Base-by-base conservation (phyloP, 2,329 filamentous ascomycete genomes). In the Paecilomyces niveus region DNA sequence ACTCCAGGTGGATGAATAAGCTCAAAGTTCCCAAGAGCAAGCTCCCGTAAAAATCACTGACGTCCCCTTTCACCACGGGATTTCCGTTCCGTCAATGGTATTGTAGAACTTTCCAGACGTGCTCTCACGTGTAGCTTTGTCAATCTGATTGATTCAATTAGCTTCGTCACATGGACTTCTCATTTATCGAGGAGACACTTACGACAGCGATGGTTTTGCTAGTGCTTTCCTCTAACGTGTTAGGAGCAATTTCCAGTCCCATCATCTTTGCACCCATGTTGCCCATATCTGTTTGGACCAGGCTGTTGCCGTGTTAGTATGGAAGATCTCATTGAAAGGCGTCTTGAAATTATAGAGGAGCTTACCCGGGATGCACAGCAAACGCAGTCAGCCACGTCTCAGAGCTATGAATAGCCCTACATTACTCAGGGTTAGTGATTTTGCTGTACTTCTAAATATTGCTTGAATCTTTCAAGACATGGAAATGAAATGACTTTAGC, bases 271-370 rank as follows among this genome's bases (percentile, higher is more conserved):
- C 66, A 2, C 55, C 64, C 3, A 33, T 22, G 51, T 68, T 66
- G 8, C 68, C 67, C 31, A 66, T 53, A 1, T 66, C 65, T 1
- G 67, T 67, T 53, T 65, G 64, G 7, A 67, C 65, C 62, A 59
- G 67, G 8, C 64, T 66, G 49, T 49, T 24, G 6, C 7, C 39
- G 32, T 22, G 11, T 15, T 6, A 18, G n/a, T 2, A 21, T 45
- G n/a, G 26, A 2, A 29, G 5, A 29, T 29, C 26, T 29, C 26
- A 7, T 29, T 29, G 7, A 29, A 29, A 29, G 2, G 7, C 5
- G 5, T 29, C 26, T 29, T 29, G 2, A 29, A 26, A 3, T 26
- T 5, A 26, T 26, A 5, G 5, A n/a, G 5, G 6, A 18, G 39
- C 58, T 58, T 53, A 61, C 58, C 58, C 64, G n/a, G 65, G 65